Percentiles rank a stretch among this genome's conserved stretches.
These are phyloP conservation scores for Eucalyptus pumila DNA, from an alignment of 345 rosid genomes.

Conservation along the genomic window DNA sequence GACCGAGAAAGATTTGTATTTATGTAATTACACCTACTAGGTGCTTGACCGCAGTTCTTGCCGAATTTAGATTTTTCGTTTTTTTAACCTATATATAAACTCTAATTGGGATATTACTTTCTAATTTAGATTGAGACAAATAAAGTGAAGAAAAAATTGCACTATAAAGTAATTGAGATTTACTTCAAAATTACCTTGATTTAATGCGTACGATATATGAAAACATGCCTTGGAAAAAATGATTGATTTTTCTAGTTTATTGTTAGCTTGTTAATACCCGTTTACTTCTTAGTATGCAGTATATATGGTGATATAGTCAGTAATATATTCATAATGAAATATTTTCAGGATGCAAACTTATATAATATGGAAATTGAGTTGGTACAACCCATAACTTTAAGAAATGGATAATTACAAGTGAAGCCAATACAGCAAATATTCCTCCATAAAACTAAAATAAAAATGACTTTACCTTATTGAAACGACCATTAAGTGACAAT, in stretches of 20 bases:
- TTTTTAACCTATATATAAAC: background rate
- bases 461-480: background rate
- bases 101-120: background rate
- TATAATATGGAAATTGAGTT: background rate
- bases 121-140: background rate
- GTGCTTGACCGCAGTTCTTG: background rate
- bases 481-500: background rate
- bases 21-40: background rate
- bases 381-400: background rate
- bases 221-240: background rate
- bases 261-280: background rate
- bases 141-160: background rate
- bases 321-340: background rate
- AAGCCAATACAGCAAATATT: background rate
- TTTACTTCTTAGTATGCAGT: background rate
- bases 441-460: background rate
- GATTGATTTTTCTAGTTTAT: background rate
- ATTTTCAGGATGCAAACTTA: background rate
- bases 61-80: background rate
- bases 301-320: background rate
- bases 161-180: background rate
- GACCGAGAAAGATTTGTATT: background rate
- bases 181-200: background rate
- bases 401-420: background rate
- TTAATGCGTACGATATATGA: background rate